A percentile compares a stretch with the other conserved stretches of the same genome.
Evolutionary conservation across 1,139 yeast genomes (phyloP).

Genomic region (Debaryomyces udenii): DNA sequence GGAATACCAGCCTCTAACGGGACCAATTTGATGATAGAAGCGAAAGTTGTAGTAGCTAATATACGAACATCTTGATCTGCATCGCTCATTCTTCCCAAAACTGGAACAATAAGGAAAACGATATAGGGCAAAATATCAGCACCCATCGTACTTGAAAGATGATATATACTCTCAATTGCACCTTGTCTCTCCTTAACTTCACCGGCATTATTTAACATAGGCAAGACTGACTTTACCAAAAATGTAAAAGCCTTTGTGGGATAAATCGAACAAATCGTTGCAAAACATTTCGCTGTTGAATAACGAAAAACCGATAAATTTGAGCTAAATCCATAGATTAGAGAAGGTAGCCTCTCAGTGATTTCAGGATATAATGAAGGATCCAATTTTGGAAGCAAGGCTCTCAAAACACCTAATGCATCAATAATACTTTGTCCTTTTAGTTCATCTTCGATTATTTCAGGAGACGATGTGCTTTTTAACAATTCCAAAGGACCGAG

Average conservation of each 20-base stretch:
- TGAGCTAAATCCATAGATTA: conserved; percentile 68
- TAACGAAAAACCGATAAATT: conserved; percentile 80
- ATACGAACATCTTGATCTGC: conserved; percentile 86
- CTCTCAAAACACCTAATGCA: conserved; percentile 79
- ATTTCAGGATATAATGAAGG: conserved; percentile 52
- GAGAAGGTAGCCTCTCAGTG: conserved; percentile 45
- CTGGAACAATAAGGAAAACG: conserved; percentile 93
- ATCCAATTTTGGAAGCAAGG: conserved; percentile 68
- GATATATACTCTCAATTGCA: conserved; percentile 88
- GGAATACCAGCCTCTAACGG: conserved; percentile 98
- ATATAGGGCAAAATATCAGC: conserved; percentile 89
- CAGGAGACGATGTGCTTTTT: conserved; percentile 31
- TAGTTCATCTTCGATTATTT: conserved; percentile 46
- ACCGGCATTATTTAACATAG: conserved; percentile 82
- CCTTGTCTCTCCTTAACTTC: conserved; percentile 84
- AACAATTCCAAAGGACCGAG: conserved; percentile 60
- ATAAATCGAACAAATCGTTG: conserved; percentile 73
- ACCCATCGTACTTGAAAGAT: conserved; percentile 84
- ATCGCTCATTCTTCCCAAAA: conserved; percentile 97
- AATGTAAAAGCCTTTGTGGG: conserved; percentile 79
- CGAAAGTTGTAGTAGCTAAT: conserved; percentile 94
- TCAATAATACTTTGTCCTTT: conserved; percentile 86
- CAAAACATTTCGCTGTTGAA: conserved; percentile 88
- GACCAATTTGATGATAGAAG: conserved; percentile 90
- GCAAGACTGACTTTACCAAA: conserved; percentile 76